Evolutionary conservation across 2,329 filamentous ascomycete species (phyloP).

Genomic region (Trichoderma guizhouense): DNA sequence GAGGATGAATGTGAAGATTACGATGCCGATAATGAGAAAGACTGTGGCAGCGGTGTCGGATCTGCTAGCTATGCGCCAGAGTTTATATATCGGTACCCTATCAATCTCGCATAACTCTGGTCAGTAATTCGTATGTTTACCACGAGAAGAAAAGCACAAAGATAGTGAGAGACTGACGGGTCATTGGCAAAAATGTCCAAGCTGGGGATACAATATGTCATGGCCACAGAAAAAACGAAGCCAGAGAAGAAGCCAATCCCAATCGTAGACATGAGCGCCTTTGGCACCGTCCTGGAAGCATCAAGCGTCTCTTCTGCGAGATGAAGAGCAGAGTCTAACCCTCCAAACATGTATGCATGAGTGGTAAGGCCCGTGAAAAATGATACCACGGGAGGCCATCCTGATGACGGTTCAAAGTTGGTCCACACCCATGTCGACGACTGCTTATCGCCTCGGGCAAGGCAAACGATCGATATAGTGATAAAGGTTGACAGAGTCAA

Average conservation of each 20-base stretch:
- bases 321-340: constrained; percentile 36
- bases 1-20: constrained; percentile 20
- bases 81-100: constrained; percentile 14
- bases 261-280: constrained; percentile 32
- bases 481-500: not conserved
- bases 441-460: constrained; percentile 10
- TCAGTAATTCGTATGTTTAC: not conserved
- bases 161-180: not conserved
- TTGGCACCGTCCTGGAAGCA: constrained; percentile 31
- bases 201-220: constrained; percentile 27
- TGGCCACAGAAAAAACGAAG: constrained; percentile 30
- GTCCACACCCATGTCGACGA: constrained; percentile 27
- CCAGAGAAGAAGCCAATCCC: constrained; percentile 33
- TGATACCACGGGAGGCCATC: constrained; percentile 31
- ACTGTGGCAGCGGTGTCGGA: constrained; percentile 15
- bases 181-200: constrained; percentile 20
- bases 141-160: not conserved
- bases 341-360: constrained; percentile 37
- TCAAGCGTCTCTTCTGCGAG: constrained; percentile 36
- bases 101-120: not conserved
- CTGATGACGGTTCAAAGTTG: constrained; percentile 29
- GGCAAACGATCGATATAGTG: not conserved
- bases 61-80: constrained; percentile 14
- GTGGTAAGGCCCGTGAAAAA: constrained; percentile 40
- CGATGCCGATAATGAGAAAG: constrained; percentile 8